phyloP scores from a whole-genome alignment of 305 asterid genomes.

The Rubia peregrina region DNA sequence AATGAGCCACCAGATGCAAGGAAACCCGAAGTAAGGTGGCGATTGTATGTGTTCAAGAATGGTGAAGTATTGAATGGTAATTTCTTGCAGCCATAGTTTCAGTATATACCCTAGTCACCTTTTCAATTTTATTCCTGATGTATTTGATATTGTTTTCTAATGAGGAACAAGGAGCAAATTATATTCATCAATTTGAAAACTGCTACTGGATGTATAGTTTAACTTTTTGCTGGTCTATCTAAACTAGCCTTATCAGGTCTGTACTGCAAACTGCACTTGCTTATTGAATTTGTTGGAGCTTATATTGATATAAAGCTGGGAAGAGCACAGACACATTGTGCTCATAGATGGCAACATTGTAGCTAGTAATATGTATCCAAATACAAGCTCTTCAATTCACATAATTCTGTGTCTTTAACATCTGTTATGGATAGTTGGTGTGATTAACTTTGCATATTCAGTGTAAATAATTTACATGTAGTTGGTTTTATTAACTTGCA shows the following conservation, averaged over 20 bases:
- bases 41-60: constrained; percentile 89
- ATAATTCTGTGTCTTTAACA: background rate
- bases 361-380: background rate
- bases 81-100: constrained; percentile 15
- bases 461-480: background rate
- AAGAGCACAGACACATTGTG: background rate
- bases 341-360: background rate
- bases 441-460: background rate
- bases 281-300: background rate
- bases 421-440: background rate
- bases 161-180: background rate
- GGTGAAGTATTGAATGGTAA: constrained; percentile 92
- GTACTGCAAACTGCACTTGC: background rate
- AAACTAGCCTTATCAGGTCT: background rate
- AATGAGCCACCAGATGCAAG: constrained; percentile 97
- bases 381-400: background rate
- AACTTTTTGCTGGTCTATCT: background rate
- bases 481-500: background rate
- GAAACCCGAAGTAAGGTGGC: constrained; percentile 80
- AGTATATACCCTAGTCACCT: background rate
- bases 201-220: background rate
- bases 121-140: background rate
- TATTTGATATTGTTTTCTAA: background rate
- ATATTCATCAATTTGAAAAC: background rate
- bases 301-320: background rate